These are phyloP conservation scores for Trichopus zeylanicus DNA, from an alignment of 116 monocot genomes.

Conservation along the genomic window DNA sequence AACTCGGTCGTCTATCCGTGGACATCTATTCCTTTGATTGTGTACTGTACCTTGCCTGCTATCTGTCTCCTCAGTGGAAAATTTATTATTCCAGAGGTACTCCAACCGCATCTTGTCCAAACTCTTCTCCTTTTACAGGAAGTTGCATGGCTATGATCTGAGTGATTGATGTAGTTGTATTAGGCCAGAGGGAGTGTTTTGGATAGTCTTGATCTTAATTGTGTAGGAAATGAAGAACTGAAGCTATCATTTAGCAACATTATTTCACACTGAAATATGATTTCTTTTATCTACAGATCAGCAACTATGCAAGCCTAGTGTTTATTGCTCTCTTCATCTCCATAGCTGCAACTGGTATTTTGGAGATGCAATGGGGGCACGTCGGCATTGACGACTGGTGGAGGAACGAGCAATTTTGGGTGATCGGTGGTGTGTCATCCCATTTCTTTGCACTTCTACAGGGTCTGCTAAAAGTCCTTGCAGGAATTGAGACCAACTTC, in stretches of 20 bases:
- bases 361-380: conserved; percentile 62
- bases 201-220: too few species aligned
- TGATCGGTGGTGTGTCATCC: conserved; percentile 66
- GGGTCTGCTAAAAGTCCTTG: conserved; percentile 58
- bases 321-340: conserved; percentile 59
- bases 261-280: background rate
- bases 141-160: too few species aligned
- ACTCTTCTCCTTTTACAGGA: background rate
- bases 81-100: conserved; percentile 67
- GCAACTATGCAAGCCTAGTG: conserved; percentile 46
- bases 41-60: conserved; percentile 64
- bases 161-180: too few species aligned
- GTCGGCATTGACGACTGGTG: conserved; percentile 65
- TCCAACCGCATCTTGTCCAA: background rate
- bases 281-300: conserved; percentile 26
- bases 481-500: conserved; percentile 59
- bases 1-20: conserved; percentile 67
- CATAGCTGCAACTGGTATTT: conserved; percentile 45
- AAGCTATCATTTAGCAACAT: too few species aligned
- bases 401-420: conserved; percentile 85
- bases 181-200: too few species aligned
- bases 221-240: too few species aligned
- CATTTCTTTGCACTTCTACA: conserved; percentile 68
- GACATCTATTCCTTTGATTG: conserved; percentile 57
- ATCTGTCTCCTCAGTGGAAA: conserved; percentile 55